Base-by-base conservation (phyloP, 1,139 yeast genomes). In the Suhomyces panamericanus region DNA sequence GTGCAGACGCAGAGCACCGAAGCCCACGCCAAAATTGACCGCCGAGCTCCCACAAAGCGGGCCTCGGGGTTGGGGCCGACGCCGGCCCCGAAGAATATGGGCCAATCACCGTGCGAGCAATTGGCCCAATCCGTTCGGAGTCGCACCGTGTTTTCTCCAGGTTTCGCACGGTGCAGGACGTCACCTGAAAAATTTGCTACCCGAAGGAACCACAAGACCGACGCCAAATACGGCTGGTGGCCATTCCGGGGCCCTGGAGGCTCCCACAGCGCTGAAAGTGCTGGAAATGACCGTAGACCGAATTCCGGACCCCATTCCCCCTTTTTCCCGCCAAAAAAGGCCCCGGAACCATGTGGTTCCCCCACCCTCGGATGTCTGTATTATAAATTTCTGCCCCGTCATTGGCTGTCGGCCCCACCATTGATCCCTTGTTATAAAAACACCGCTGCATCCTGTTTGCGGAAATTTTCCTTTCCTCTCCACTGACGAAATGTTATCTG, bases 401-500 rank as follows among this genome's bases (percentile, higher is more conserved):
- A 56, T 56, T 56, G 60, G 60, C 52, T 49, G 40, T 26, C 39
- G 40, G 36, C 44, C 20, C 39, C 41, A 42, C 34, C 46, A 46
- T 30, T 41, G 45, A 46, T 41, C 49, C 43, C 45, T 36, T 30
- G 42, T 39, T 46, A 46, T 46, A 46, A 41, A 46, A 46, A 46
- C 46, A 42, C 42, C 44, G 43, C 39, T 36, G 13, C 37, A 31
- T 35, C 43, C 45, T 38, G 42, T 34, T 37, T 27, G 22, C 24
- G 32, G 33, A 41, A 39, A 31, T 32, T 43, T 31, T 34, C 36
- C 40, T 35, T 41, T 37, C 43, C 44, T 39, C 44, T 38, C 39
- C 43, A 44, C 44, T 41, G 43, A 40, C 38, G 47, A 53, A 44
- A 70, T 71, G 77, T 72, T 71, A 60, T 68, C 75, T 50, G 72